Evolutionary conservation across 2,329 filamentous ascomycete genomes (phyloP).

Genomic region (Sporothrix brunneoviolacea): DNA sequence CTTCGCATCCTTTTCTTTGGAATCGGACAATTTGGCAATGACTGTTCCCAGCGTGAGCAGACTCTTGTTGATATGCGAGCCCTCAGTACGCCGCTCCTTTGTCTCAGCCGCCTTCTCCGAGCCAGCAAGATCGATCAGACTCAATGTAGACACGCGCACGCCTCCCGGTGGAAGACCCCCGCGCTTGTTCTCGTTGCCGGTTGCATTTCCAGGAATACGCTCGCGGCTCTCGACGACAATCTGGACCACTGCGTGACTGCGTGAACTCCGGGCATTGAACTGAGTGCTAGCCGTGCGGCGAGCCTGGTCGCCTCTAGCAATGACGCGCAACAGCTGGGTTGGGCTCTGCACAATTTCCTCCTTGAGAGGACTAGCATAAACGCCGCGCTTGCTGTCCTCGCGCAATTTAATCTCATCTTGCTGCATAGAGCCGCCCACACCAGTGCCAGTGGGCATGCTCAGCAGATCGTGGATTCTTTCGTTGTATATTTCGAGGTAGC

Average conservation of each 20-base stretch:
- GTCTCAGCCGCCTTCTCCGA: constrained; percentile 93
- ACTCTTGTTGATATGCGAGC: constrained; percentile 98
- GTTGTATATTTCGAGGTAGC: constrained; percentile 98
- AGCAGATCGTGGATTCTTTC: constrained; percentile 93
- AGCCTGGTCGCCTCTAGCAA: constrained; percentile 87
- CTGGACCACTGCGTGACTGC: constrained; percentile 96
- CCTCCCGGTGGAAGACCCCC: constrained; percentile 72
- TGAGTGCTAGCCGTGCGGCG: constrained; percentile 89
- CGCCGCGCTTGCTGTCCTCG: constrained; percentile 91
- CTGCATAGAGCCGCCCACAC: constrained; percentile 43
- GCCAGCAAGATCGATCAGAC: constrained; percentile 90
- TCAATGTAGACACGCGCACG: constrained; percentile 89
- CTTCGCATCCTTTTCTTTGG: constrained; percentile 74
- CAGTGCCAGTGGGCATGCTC: constrained; percentile 60
- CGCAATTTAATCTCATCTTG: constrained; percentile 96
- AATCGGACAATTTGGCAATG: constrained; percentile 83
- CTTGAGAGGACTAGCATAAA: constrained; percentile 92
- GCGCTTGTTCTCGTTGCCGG: constrained; percentile 53
- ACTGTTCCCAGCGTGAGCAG: constrained; percentile 91
- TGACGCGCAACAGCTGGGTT: constrained; percentile 88
- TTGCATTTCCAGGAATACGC: constrained; percentile 54
- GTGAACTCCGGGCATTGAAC: constrained; percentile 92
- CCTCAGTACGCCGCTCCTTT: constrained; percentile 89
- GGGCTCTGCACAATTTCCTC: constrained; percentile 98
- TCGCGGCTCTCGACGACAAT: constrained; percentile 97